Conservation (phyloP, 2,329 filamentous ascomycete species). For the Epichloe festucae region DNA sequence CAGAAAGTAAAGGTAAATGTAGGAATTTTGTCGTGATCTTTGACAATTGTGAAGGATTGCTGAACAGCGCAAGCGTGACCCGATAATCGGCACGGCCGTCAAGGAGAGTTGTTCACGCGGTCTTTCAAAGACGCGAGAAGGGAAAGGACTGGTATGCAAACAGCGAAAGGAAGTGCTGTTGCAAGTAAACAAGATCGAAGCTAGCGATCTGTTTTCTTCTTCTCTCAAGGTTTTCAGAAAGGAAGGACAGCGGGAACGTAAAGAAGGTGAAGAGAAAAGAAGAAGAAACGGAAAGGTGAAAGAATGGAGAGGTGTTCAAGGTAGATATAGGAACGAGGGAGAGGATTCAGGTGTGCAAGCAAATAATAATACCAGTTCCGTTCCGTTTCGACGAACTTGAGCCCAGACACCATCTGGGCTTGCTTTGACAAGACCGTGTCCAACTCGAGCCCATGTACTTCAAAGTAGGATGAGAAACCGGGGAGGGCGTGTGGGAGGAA, state of each 20-base stretch:
- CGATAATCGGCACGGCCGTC: slow-evolving; percentile 21
- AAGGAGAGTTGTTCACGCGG: slow-evolving; percentile 18
- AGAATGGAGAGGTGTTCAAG: neutral
- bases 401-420: too few relatives aligned
- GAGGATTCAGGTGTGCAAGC: neutral
- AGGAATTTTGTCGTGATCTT: neutral
- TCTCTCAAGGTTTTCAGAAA: slow-evolving; percentile 6
- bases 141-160: slow-evolving; percentile 19
- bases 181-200: slow-evolving; percentile 7
- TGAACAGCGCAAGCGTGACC: neutral
- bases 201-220: slow-evolving; percentile 7
- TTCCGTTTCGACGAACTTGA: too few relatives aligned
- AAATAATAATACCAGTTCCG: neutral
- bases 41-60: neutral
- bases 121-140: slow-evolving; percentile 39
- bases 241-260: slow-evolving; percentile 11
- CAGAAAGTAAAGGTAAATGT: neutral
- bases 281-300: slow-evolving; percentile 7
- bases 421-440: neutral
- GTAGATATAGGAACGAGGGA: neutral
- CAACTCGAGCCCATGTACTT: neutral
- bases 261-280: slow-evolving; percentile 3
- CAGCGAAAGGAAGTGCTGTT: slow-evolving; percentile 16
- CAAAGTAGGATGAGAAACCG: neutral
- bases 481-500: neutral